Percentiles rank a stretch among this genome's conserved stretches.
Evolutionary conservation across 441 rosid species (phyloP).

Genomic region (Euphorbia celastroides): DNA sequence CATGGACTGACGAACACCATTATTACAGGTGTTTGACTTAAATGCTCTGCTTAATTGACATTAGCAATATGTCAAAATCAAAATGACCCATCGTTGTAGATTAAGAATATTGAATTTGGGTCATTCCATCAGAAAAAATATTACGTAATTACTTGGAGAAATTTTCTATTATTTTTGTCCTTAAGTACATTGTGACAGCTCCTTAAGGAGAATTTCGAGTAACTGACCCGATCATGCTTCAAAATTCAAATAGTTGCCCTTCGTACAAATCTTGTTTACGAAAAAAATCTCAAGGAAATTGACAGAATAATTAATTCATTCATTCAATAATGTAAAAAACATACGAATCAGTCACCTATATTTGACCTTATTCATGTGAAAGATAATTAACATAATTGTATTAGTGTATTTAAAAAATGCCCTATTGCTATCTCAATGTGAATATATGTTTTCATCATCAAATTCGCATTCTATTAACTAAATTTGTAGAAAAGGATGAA

Average conservation of each 20-base stretch:
- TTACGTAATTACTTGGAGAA: background rate
- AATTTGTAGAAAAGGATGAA: too few species aligned
- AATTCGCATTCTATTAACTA: too few species aligned
- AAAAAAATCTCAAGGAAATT: background rate
- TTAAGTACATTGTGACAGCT: background rate
- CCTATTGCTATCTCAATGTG: too few species aligned
- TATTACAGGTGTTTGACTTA: too few species aligned
- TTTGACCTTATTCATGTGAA: background rate
- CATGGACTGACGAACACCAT: too few species aligned
- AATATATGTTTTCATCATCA: too few species aligned
- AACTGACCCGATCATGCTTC: too few species aligned
- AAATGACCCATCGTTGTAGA: background rate
- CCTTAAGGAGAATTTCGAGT: too few species aligned
- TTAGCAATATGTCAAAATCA: constrained; percentile 13
- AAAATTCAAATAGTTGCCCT: background rate
- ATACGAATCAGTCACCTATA: background rate
- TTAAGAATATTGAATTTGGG: background rate
- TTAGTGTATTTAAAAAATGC: too few species aligned
- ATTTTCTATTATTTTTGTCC: background rate
- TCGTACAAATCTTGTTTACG: background rate
- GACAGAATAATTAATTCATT: background rate
- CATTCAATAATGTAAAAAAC: background rate
- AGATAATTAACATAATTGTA: too few species aligned
- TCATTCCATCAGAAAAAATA: background rate
- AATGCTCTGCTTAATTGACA: background rate